Evolutionary conservation across 352 stramenopile genomes (phyloP).

Genomic region (Phytophthora rubi): DNA sequence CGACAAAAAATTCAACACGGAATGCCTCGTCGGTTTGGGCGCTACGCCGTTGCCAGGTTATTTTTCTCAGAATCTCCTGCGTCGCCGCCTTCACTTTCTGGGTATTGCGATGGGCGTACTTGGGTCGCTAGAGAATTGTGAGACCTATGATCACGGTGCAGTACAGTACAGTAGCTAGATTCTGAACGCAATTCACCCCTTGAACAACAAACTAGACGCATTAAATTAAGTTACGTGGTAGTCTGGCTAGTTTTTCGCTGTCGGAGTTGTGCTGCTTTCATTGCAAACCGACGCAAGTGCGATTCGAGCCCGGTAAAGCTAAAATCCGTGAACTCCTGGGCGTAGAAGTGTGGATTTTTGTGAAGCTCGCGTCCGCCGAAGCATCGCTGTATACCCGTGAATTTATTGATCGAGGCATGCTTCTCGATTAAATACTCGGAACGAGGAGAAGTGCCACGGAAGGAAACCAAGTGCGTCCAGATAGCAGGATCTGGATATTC

Average conservation of each 20-base stretch:
- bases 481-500: constrained; percentile 48
- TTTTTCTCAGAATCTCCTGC: constrained; percentile 47
- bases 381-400: constrained; percentile 56
- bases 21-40: constrained; percentile 58
- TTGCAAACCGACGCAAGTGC: constrained; percentile 19
- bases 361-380: constrained; percentile 45
- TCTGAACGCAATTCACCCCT: not conserved
- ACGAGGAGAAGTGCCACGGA: constrained; percentile 42
- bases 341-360: constrained; percentile 26
- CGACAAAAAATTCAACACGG: constrained; percentile 34
- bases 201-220: not conserved
- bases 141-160: constrained; percentile 21
- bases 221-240: constrained; percentile 13
- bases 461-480: constrained; percentile 69
- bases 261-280: constrained; percentile 16
- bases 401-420: constrained; percentile 36
- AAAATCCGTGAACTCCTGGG: constrained; percentile 13
- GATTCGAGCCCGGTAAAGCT: constrained; percentile 14
- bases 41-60: constrained; percentile 43
- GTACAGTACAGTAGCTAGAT: not conserved
- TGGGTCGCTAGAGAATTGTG: constrained; percentile 39
- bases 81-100: constrained; percentile 50
- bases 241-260: constrained; percentile 8
- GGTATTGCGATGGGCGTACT: constrained; percentile 39
- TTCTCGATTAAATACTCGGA: constrained; percentile 56